Percentiles rank a stretch among this genome's conserved stretches.
Conservation (phyloP, 768 basidiomycete genomes). For the Favolaschia claudopus region DNA sequence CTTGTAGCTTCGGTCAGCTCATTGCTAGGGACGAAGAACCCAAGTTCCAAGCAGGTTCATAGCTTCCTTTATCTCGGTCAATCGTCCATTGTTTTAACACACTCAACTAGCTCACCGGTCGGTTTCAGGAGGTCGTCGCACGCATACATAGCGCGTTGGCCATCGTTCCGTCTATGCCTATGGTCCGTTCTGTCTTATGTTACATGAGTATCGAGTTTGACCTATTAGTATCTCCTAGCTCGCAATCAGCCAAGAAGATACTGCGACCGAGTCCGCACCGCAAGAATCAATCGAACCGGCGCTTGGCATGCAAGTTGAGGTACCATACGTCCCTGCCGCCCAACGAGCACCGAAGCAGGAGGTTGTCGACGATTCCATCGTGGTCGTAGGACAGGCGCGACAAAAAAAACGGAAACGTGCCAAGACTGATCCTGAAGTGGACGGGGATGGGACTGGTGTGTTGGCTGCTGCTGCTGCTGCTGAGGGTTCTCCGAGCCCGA, state of each 20-base stretch:
- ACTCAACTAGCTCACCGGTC: conserved; percentile 23
- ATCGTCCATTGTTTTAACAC: background rate
- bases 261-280: conserved; percentile 14
- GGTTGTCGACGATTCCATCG: conserved; percentile 66
- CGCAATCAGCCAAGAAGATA: too few relatives aligned
- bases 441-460: too few relatives aligned
- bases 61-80: background rate
- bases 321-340: conserved; percentile 78
- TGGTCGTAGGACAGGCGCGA: conserved; percentile 72
- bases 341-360: conserved; percentile 51
- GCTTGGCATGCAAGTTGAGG: conserved; percentile 64
- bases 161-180: conserved; percentile 61
- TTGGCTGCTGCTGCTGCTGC: conserved; percentile 1
- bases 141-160: conserved; percentile 73
- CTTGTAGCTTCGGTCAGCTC: conserved; percentile 47
- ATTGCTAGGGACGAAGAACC: conserved; percentile 49
- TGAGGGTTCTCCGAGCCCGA: conserved; percentile 25
- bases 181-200: conserved; percentile 37
- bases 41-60: background rate
- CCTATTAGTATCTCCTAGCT: too few relatives aligned
- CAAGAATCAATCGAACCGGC: conserved; percentile 32
- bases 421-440: conserved; percentile 35
- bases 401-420: conserved; percentile 72
- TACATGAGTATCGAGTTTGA: too few relatives aligned
- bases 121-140: conserved; percentile 63